Evolutionary conservation across 371 early-diverging fungal genomes (phyloP), one percentile per base, ranked within the genome.

Genomic region (Apophysomyces ossiformis): DNA sequence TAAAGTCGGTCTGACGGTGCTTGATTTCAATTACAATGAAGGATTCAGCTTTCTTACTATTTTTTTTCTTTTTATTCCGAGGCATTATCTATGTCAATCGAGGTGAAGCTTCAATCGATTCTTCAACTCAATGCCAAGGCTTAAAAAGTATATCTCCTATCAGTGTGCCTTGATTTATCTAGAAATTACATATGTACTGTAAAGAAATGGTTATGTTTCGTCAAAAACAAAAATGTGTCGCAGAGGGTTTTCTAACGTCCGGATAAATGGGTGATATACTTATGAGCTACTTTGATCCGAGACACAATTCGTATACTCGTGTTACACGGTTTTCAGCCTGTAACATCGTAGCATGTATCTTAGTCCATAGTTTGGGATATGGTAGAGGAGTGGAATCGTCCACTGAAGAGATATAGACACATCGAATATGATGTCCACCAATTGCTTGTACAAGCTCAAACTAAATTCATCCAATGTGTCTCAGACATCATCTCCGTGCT

Each of bases 251-350:
- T 26, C 32, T 26, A 26, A 26, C 32, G 32, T 26, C 2, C 32
- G 32, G 32, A 26, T 26, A 26, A 3, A 26, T 3, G 32, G 32
- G 32, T 26, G 32, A 26, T 26, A 26, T 2, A 26, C 32, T 26
- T 26, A 26, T 26, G 32, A n/a, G n/a, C 57, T 57, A 13, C 8
- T 57, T 35, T 35, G 57, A 13, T n/a, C 38, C 13, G 26, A 60
- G 43, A 16, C 15, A 60, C 21, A 26, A 37, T 26, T 45, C 36
- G 36, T 65, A 69, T 8, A 69, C 65, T 7, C 69, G 65, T 45
- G 58, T 60, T 37, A 69, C 61, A 57, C 64, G 65, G 12, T 69
- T 61, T n/a, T 69, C 69, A 8, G 47, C 65, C 26, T 69, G 65
- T 7, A 65, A 54, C 61, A 69, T 69, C 54, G 56, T 64, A 12